Evolutionary conservation across 495 filamentous ascomycete species (phyloP).

Genomic region (Neurospora terricola): DNA sequence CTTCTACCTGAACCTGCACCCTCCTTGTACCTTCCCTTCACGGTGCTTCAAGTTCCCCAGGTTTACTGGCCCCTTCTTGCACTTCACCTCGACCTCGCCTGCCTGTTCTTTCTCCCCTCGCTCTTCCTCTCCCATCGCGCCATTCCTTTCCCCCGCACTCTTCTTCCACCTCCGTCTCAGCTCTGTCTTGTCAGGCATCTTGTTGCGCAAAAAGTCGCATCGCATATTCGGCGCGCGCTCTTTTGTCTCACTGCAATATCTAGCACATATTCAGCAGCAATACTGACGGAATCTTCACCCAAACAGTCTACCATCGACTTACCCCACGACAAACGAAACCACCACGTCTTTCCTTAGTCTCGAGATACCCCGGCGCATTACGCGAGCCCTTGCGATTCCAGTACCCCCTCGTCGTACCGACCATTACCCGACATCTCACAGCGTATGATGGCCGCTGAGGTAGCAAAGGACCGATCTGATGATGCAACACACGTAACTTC

Average conservation of each 20-base stretch:
- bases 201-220: not conserved
- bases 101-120: not conserved
- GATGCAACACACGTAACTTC: conserved; percentile 36
- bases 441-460: conserved; percentile 52
- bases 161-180: not conserved
- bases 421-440: conserved; percentile 10
- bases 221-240: not conserved
- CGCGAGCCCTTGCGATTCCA: conserved; percentile 11
- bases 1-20: not conserved
- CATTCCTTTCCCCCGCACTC: not conserved
- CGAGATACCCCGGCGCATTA: conserved; percentile 10
- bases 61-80: not conserved
- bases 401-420: conserved; percentile 2
- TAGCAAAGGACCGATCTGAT: conserved; percentile 39
- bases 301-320: not conserved
- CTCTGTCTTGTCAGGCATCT: not conserved
- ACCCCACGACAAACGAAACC: not conserved
- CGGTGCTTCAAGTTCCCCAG: not conserved
- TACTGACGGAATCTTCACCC: not conserved
- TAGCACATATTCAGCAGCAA: not conserved
- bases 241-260: not conserved
- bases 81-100: not conserved
- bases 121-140: not conserved
- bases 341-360: conserved; percentile 5
- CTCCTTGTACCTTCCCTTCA: not conserved